Base-by-base conservation (phyloP, 495 filamentous ascomycete species). In the Chaetomidium leptoderma region DNA sequence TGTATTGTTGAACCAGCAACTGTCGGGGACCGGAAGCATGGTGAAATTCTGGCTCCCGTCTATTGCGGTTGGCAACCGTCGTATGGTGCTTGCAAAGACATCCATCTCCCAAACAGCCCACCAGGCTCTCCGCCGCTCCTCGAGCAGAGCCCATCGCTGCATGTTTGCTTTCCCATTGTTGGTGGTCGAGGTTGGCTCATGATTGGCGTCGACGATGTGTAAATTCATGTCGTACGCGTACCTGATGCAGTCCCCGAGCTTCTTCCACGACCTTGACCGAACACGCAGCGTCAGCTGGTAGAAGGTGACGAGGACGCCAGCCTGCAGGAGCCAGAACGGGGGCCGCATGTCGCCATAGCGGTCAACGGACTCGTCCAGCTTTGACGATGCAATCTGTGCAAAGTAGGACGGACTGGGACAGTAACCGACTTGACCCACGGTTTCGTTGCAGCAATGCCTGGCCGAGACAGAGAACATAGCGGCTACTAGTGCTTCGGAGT, bases 101-200 rank as follows among this genome's bases (percentile, higher is more conserved):
- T 48, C 45, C 45, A 48, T 48, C 27, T 48, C 45, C 45, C 45
- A 48, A 3, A 48, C 27, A 3, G 45, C 45, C 45, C 45, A 48
- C 45, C 45, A 48, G 9, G n/a, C 27, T 33, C 45, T 48, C 16
- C 45, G 45, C 2, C 45, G 45, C 27, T 48, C 45, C n/a, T 48
- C 45, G 6, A 48, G 27, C 8, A 48, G 29, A 6, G 17, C 7
- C 45, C 45, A 48, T 27, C 27, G 29, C 26, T 32, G 16, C 11
- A 48, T 33, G 6, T 33, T 11, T 8, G 33, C 16, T 4, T 14
- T 7, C 5, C 21, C n/a, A 2, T 7, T 13, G 5, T 6, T n/a
- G 1, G 45, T n/a, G 6, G 27, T 33, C 45, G 45, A n/a, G 2
- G 27, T 23, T 3, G 45, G 14, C n/a, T 48, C 45, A n/a, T 33